Percentiles rank a stretch among this genome's conserved stretches.
phyloP scores from a whole-genome alignment of 805 yeast genomes.

The Saturnispora dispora region DNA sequence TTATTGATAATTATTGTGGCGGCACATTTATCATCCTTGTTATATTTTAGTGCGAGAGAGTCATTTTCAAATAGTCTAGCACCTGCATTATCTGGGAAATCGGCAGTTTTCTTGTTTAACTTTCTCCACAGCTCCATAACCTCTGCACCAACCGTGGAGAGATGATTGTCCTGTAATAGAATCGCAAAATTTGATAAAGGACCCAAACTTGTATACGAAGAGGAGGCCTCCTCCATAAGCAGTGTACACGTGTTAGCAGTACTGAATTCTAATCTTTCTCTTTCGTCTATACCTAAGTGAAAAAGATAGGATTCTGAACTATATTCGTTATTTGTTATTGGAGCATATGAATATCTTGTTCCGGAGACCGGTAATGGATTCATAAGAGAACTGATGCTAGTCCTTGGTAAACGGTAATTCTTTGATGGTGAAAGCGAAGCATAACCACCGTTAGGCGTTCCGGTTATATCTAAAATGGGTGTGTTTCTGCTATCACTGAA shows the following conservation, averaged over 20 bases:
- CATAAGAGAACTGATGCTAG: conserved; percentile 7
- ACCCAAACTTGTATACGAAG: not conserved
- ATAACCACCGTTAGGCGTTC: not conserved
- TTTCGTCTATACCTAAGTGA: conserved; percentile 6
- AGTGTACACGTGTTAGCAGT: not conserved
- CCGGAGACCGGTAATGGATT: conserved; percentile 6
- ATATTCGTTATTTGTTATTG: not conserved
- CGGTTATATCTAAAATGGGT: not conserved
- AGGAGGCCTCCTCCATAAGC: not conserved
- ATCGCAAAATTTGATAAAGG: conserved; percentile 1
- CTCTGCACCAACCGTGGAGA: not conserved
- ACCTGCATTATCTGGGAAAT: not conserved
- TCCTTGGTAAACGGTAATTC: not conserved
- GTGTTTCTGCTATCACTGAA: not conserved
- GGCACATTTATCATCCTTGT: conserved; percentile 8
- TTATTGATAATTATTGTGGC: conserved; percentile 1
- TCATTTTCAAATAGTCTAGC: not conserved
- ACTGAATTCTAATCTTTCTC: conserved; percentile 1
- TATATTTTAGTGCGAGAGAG: not conserved
- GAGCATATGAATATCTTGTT: not conserved
- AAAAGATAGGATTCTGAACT: not conserved
- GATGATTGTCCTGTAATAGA: conserved; percentile 5
- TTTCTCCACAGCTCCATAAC: conserved; percentile 13
- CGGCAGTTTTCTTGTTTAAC: not conserved
- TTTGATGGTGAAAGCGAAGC: not conserved